A percentile compares a stretch with the other conserved stretches of the same genome.
Conservation (phyloP, 2,329 filamentous ascomycete genomes). For the Phaeosphaeria sp. region DNA sequence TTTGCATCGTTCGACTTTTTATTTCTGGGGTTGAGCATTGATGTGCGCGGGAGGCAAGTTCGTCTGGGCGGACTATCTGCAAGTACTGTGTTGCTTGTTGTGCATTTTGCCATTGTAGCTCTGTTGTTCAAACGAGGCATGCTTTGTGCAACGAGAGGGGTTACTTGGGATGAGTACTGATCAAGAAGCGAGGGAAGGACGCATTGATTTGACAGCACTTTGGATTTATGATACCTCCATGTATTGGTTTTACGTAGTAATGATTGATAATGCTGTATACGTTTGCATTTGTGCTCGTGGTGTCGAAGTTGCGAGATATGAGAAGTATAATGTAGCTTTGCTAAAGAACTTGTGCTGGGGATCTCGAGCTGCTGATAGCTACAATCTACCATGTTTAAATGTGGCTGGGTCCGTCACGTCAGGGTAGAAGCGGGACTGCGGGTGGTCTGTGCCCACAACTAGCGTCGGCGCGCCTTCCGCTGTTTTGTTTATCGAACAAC, state of each 20-base stretch:
- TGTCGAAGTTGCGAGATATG: background rate
- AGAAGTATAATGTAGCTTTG: background rate
- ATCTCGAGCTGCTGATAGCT: too few relatives aligned
- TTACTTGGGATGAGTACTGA: conserved; percentile 25
- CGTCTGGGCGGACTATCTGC: conserved; percentile 45
- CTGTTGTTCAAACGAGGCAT: conserved; percentile 39
- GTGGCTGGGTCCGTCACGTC: background rate
- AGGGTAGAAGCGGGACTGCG: background rate
- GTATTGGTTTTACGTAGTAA: background rate
- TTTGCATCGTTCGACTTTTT: conserved; percentile 71
- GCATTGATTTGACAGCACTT: background rate
- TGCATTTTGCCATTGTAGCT: conserved; percentile 57
- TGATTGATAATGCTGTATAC: conserved; percentile 6
- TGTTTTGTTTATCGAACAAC: conserved; percentile 28
- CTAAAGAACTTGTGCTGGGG: background rate
- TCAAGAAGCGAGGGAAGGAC: background rate
- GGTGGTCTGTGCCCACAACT: conserved; percentile 6
- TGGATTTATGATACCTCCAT: conserved; percentile 16
- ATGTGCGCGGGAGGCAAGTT: conserved; percentile 20
- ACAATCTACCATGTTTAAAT: background rate
- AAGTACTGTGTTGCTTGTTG: conserved; percentile 51
- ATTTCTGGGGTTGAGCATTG: conserved; percentile 29
- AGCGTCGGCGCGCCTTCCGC: conserved; percentile 20
- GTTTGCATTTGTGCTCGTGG: background rate
- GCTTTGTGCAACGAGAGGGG: conserved; percentile 41